phyloP scores from a whole-genome alignment of 2,329 filamentous ascomycete genomes.

The Beauveria australis region DNA sequence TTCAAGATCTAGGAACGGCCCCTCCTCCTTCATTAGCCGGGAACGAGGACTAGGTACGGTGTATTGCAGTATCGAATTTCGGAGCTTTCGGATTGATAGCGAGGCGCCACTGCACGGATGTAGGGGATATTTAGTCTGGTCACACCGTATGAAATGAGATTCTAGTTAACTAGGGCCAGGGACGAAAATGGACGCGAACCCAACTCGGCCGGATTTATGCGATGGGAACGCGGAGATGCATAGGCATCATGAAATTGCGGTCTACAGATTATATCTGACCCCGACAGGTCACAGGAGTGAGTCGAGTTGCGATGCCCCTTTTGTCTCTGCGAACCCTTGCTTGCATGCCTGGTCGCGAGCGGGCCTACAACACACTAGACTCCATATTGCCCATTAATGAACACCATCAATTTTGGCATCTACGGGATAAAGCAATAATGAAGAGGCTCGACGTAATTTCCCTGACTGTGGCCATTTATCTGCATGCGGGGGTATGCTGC shows the following conservation, averaged over 20 bases:
- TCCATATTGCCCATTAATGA: neutral
- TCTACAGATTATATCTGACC: neutral
- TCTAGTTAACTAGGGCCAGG: too few species aligned
- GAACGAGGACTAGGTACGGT: neutral
- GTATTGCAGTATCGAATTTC: neutral
- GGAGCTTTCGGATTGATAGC: neutral
- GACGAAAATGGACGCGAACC: too few species aligned
- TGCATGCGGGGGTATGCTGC: conserved; percentile 4
- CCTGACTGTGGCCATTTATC: neutral
- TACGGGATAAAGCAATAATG: conserved; percentile 4
- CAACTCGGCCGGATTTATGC: too few species aligned
- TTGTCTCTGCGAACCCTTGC: neutral
- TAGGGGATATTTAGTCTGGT: too few species aligned
- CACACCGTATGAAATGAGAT: too few species aligned
- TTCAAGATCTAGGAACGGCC: neutral
- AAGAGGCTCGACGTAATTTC: conserved; percentile 2
- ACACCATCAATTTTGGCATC: neutral
- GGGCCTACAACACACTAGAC: conserved; percentile 4
- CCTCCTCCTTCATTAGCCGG: neutral
- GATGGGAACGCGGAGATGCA: too few species aligned
- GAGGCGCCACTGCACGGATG: neutral
- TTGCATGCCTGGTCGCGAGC: neutral
- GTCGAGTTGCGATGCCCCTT: neutral
- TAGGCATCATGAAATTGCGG: neutral
- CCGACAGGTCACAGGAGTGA: too few species aligned